Percentiles rank a stretch among this genome's conserved stretches.
These are phyloP conservation scores for Tolypocladium paradoxum DNA, from an alignment of 2,329 filamentous ascomycete genomes.

Conservation along the genomic window DNA sequence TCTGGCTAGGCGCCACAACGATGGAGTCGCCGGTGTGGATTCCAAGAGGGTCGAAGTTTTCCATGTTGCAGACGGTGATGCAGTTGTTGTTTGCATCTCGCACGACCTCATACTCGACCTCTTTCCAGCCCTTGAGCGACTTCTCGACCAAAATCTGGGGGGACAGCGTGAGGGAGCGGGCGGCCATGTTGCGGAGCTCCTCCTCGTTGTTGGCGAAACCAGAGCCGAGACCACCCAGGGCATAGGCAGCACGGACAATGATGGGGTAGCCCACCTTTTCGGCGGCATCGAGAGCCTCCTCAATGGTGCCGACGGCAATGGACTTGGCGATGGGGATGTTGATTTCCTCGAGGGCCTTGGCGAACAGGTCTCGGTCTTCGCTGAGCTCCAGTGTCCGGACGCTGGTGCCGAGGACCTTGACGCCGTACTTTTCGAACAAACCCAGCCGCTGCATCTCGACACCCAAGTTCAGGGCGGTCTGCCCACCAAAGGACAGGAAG, in stretches of 20 bases:
- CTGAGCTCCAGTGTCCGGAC: slow-evolving; percentile 88
- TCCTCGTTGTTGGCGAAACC: slow-evolving; percentile 92
- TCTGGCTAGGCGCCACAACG: slow-evolving; percentile 94
- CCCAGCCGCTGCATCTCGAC: slow-evolving; percentile 96
- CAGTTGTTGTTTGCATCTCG: slow-evolving; percentile 97
- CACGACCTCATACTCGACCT: slow-evolving; percentile 97
- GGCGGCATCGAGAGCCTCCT: slow-evolving; percentile 84
- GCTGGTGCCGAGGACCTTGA: slow-evolving; percentile 91
- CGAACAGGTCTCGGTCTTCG: slow-evolving; percentile 92
- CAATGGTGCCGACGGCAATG: slow-evolving; percentile 81
- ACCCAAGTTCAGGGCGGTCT: slow-evolving; percentile 93
- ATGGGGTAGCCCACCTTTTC: slow-evolving; percentile 88
- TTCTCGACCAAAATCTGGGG: slow-evolving; percentile 98
- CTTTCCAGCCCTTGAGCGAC: slow-evolving; percentile 98
- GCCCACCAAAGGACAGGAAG: slow-evolving; percentile 92
- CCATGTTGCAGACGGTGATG: slow-evolving; percentile 81
- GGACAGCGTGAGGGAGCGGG: slow-evolving; percentile 82
- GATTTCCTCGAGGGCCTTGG: slow-evolving; percentile 92
- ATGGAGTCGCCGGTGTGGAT: slow-evolving; percentile 99
- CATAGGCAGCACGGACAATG: slow-evolving; percentile 94
- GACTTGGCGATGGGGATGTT: slow-evolving; percentile 96
- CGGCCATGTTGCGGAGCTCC: slow-evolving; percentile 87
- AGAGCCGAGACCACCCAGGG: slow-evolving; percentile 88
- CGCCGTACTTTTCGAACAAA: slow-evolving; percentile 87
- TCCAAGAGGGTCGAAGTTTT: slow-evolving; percentile 91